Base-by-base conservation (phyloP, 257 asterid genomes). In the Scutellaria barbata region DNA sequence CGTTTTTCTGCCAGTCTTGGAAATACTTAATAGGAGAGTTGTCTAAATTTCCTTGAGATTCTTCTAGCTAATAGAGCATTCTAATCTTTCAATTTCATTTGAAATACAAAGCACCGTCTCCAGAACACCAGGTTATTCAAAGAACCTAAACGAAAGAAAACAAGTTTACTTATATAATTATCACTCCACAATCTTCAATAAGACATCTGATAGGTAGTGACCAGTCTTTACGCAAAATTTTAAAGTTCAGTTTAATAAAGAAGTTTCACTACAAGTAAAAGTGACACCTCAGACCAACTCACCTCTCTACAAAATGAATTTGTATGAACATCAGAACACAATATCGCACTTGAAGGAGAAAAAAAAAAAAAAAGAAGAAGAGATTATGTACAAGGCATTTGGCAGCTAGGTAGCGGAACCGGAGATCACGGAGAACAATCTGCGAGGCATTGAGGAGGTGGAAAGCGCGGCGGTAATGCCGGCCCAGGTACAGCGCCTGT, bases 371-470 rank as follows among this genome's bases (percentile, higher is more conserved):
- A 30, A 30, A 30, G 25, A 50, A 48, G 45, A 72, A 57, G 51
- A 51, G 50, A 57, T 1, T 16, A 40, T 72, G 2, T 79, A 92
- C 98, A 5, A 94, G 99, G 88, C 98, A 95, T 83, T 95, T 95
- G 56, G 99, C 99, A 40, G 98, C 98, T 43, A 95, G 97, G 83
- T 95, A 92, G 55, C 98, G 96, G 57, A 95, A 95, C 1, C 99
- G 97, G 70, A 92, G 97, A 87, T 95, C 99, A n/a, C 98, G 95
- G 55, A 86, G 95, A 47, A 95, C 96, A 43, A 92, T 89, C 66
- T 95, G 96, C 47, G 99, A 94, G 71, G 97, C 96, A 59, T 95
- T 95, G 53, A 95, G 92, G 72, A 95, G 96, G 79, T 95, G 99
- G 78, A 89, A 95, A 35, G 99, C 96, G 18, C 98, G 91, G 68